These are phyloP conservation scores for Lanmaoa rubissima DNA, from an alignment of 768 basidiomycete species.

Conservation along the genomic window DNA sequence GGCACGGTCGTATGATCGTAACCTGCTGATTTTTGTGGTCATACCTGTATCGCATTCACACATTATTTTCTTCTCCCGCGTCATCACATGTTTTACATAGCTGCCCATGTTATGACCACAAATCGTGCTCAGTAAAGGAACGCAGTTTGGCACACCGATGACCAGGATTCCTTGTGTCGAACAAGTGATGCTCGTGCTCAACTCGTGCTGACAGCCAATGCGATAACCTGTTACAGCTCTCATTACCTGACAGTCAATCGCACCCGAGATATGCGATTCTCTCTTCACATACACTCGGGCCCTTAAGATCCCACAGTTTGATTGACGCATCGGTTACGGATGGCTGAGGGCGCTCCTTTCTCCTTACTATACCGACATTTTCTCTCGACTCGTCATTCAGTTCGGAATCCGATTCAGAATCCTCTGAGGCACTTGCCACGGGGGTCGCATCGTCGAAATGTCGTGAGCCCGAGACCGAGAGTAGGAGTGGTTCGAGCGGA, in stretches of 20 bases:
- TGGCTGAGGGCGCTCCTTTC: constrained; percentile 12
- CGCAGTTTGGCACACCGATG: neutral
- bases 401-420: constrained; percentile 20
- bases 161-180: neutral
- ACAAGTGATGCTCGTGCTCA: neutral
- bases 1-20: constrained; percentile 88
- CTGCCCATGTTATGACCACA: constrained; percentile 17
- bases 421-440: neutral
- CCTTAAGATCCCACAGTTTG: constrained; percentile 25
- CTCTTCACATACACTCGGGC: neutral
- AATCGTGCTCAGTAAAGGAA: neutral
- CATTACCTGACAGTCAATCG: neutral
- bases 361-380: neutral
- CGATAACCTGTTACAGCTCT: neutral
- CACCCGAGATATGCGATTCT: neutral
- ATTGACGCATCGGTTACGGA: constrained; percentile 27
- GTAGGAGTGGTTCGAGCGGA: constrained; percentile 53
- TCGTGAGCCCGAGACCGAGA: constrained; percentile 78
- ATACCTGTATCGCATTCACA: constrained; percentile 5
- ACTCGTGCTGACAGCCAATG: too few species aligned
- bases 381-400: constrained; percentile 8
- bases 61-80: neutral
- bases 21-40: constrained; percentile 12
- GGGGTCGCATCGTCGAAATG: constrained; percentile 44
- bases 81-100: constrained; percentile 19